Percentiles rank a stretch among this genome's conserved stretches.
Conservation (phyloP, 306 rosid genomes). For the Astragalus glycyphyllos region DNA sequence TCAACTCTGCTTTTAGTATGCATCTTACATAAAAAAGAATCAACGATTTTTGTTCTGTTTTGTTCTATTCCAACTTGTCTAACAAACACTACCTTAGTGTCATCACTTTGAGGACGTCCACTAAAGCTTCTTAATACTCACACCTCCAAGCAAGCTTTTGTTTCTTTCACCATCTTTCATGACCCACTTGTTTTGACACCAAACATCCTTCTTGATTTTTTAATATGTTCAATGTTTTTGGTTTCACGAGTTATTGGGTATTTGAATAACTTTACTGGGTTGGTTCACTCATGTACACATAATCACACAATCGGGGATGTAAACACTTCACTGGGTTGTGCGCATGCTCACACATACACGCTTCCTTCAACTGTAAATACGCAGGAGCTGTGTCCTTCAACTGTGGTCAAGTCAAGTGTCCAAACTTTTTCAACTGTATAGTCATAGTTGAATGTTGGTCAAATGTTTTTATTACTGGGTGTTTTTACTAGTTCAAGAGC, state of each 20-base stretch:
- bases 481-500: neutral
- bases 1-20: neutral
- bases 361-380: no score
- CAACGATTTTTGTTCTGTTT: no score
- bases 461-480: no score
- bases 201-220: slow-evolving; percentile 7
- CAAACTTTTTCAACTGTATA: neutral
- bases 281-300: no score
- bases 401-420: no score
- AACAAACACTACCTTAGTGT: neutral
- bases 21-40: neutral
- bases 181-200: neutral
- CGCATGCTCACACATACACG: no score
- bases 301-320: no score
- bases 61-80: no score
- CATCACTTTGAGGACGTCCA: neutral
- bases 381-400: no score
- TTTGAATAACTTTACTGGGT: no score
- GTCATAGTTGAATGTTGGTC: neutral
- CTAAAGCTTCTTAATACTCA: neutral
- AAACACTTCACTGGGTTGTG: neutral
- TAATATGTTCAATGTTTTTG: slow-evolving; percentile 1
- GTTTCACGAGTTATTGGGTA: neutral
- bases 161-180: no score
- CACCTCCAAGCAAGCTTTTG: slow-evolving; percentile 4